phyloP scores from a whole-genome alignment of 495 filamentous ascomycete species.

The Hyphodiscus hymeniophilus region DNA sequence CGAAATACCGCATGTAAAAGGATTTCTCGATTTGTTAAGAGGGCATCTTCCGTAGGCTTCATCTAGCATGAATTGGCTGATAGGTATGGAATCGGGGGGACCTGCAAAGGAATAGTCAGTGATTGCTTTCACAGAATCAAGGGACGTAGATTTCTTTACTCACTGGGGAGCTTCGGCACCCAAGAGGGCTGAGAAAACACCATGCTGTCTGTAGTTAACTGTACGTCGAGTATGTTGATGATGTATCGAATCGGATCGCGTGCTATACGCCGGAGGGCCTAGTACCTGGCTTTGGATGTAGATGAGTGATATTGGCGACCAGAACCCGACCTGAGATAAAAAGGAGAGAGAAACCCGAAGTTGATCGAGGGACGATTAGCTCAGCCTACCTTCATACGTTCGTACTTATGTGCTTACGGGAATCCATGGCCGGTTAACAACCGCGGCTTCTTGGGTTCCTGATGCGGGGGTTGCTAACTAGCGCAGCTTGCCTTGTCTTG shows the following conservation, averaged over 20 bases:
- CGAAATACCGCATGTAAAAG: constrained; percentile 75
- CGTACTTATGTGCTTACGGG: no score
- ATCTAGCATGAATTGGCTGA: constrained; percentile 72
- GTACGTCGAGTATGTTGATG: not conserved
- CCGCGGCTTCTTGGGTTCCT: no score
- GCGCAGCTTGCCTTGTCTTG: no score
- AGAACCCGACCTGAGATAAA: no score
- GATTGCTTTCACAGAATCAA: not conserved
- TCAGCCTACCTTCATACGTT: no score
- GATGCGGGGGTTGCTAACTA: no score
- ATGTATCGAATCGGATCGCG: not conserved
- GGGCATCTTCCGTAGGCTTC: constrained; percentile 64
- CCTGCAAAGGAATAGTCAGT: constrained; percentile 10
- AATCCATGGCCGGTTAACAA: no score
- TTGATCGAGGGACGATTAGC: no score
- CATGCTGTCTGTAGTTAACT: constrained; percentile 44
- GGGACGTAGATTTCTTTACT: constrained; percentile 1
- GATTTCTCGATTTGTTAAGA: constrained; percentile 54
- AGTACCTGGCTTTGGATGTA: not conserved
- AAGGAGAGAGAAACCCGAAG: no score
- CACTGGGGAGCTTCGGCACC: constrained; percentile 49
- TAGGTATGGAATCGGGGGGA: constrained; percentile 62
- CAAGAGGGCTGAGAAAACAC: constrained; percentile 67
- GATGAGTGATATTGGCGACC: no score
- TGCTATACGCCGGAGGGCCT: not conserved